Base-by-base conservation (phyloP, 2,329 filamentous ascomycete genomes). In the Calonectria honghensis region DNA sequence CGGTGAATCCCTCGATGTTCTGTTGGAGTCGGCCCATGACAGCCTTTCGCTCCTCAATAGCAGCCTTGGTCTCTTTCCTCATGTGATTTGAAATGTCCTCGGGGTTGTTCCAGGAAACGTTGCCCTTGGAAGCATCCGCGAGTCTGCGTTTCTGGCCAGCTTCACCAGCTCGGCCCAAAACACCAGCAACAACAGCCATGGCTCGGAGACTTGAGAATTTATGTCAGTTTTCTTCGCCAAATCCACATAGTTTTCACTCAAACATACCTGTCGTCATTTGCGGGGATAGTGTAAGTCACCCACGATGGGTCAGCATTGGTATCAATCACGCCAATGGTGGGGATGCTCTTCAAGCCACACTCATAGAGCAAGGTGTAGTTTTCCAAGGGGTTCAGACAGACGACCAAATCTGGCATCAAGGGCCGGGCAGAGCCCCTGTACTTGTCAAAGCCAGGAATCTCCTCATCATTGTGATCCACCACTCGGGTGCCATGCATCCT, bases 211-310 rank as follows among this genome's bases (percentile, higher is more conserved):
- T 98, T 67, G 1, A 20, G 10, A 11, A 24, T 24, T 45, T 1
- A 48, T 39, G 71, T 85, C 78, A 87, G 83, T 54, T 69, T 32
- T 13, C 20, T 10, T 4, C 41, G 35, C 37, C 35, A 32, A 13
- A 50, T 52, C 16, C 41, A 35, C 3, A 48, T 24, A n/a, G 20
- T 11, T 13, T 59, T 35, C 31, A 51, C 9, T 45, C 32, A 27
- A 18, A 6, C 89, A 82, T 84, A 95, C 94, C 93, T 96, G 89
- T 99, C 97, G 83, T 99, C 97, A 84, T 99, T 99, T 66, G 95
- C 95, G 2, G 97, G 97, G 79, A 99, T 98, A 18, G 95, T 94
- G 83, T 99, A 99, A 5, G 97, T 98, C 66, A 98, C 96, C 92
- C 95, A 96, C 0, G 95, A 95, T 0, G 97, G 95, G 85, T 98